Evolutionary conservation across 768 basidiomycete genomes (phyloP), one percentile per base, ranked within the genome.

Genomic region (Austroboletus eburneus): DNA sequence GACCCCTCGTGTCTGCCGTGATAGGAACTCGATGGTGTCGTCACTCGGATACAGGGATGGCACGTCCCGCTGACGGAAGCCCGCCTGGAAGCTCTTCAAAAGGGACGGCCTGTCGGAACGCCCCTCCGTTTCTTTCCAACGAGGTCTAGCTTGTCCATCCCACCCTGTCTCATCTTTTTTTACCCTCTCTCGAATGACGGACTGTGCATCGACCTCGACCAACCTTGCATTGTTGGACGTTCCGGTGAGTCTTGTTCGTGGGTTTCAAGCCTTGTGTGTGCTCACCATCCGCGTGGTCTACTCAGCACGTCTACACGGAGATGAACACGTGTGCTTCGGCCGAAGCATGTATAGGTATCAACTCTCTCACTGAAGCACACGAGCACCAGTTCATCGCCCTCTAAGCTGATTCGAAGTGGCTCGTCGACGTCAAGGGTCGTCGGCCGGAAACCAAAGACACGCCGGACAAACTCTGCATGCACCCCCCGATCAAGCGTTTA

Each of bases 401-500:
- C 45, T 51, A 46, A 44, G 37, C 29, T 13, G 42, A 61, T 22
- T 48, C 58, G 29, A 51, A 41, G 39, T 21, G 9, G 2, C 18
- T 24, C 29, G 49, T 63, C 9, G 21, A 39, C 3, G 52, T 50
- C 33, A 52, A 60, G 30, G 35, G 27, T 16, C 38, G 39, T 14
- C 51, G 51, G 6, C 35, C 27, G 3, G 27, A 43, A 16, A 45
- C 47, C 1, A 46, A 46, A 27, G 42, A 46, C 5, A 17, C 33
- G 20, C 50, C 63, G 4, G 33, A 34, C 39, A 51, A 52, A 14
- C 60, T 63, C 21, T 38, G 48, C 9, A 44, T 41, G 14, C 43
- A 56, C 4, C 43, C 62, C 10, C 63, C 61, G 8, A 54, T 63
- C 52, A 52, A 50, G 33, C 54, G 61, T 27, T 24, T 63, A 18